Percentiles rank a stretch among this genome's conserved stretches.
These are phyloP conservation scores for Hygrophorus russula DNA, from an alignment of 768 basidiomycete species.

Conservation along the genomic window DNA sequence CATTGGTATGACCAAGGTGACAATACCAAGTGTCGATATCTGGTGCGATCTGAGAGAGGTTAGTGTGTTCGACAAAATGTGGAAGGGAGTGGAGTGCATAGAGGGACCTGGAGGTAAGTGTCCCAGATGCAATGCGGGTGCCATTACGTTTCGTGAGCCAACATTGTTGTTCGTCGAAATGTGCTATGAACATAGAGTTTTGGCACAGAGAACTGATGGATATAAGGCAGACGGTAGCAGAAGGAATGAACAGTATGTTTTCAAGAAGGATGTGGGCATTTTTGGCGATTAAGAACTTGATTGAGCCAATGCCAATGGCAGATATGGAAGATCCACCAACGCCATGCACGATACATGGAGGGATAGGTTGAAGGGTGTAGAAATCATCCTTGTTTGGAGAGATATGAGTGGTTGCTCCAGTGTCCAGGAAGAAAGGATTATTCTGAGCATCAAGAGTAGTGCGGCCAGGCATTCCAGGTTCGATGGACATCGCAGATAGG, in stretches of 20 bases:
- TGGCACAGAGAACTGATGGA: constrained; percentile 9
- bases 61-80: constrained; percentile 2
- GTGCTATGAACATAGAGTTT: not conserved
- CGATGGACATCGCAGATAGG: constrained; percentile 8
- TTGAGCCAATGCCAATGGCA: constrained; percentile 10
- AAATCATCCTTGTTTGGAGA: too few species aligned
- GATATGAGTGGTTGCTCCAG: too few species aligned
- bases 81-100: constrained; percentile 3
- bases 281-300: constrained; percentile 9
- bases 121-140: constrained; percentile 6
- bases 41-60: not conserved
- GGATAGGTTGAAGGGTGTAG: too few species aligned
- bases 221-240: constrained; percentile 12
- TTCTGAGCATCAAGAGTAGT: constrained; percentile 6
- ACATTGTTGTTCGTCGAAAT: constrained; percentile 4
- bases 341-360: constrained; percentile 10
- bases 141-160: not conserved
- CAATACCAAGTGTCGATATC: constrained; percentile 11
- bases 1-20: constrained; percentile 10
- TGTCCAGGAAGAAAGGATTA: too few species aligned
- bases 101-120: constrained; percentile 1
- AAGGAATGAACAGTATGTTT: too few species aligned
- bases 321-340: constrained; percentile 10
- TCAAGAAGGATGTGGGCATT: constrained; percentile 5
- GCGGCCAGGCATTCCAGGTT: constrained; percentile 8